Evolutionary conservation across 306 rosid genomes (phyloP).

Genomic region (Prunus mira): DNA sequence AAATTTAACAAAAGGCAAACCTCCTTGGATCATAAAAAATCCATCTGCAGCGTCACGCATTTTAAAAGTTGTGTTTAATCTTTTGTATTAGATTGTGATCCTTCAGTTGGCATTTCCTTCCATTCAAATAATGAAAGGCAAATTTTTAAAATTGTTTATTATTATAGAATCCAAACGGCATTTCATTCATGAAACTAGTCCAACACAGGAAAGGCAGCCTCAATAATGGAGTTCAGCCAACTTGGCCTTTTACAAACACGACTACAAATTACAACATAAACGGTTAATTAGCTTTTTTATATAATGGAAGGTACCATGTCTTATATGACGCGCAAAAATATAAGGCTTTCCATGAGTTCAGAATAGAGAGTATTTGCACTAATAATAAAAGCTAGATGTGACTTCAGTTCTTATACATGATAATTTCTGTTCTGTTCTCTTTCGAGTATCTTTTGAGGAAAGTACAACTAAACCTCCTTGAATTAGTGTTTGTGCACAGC

Average conservation of each 20-base stretch:
- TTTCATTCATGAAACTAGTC: background rate
- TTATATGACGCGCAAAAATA: background rate
- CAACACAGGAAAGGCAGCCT: background rate
- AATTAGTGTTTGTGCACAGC: background rate
- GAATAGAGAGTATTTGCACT: background rate
- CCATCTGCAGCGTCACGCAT: too few relatives aligned
- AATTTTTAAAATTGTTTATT: background rate
- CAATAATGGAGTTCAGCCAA: background rate
- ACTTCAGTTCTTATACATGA: background rate
- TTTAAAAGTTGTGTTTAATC: too few relatives aligned
- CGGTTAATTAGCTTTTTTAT: background rate
- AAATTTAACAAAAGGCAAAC: background rate
- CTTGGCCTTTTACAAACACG: background rate
- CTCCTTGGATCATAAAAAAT: background rate
- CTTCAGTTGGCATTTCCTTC: background rate
- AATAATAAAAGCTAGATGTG: background rate
- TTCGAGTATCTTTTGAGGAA: background rate
- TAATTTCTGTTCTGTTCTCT: background rate
- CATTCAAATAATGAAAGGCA: background rate
- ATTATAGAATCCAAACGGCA: background rate
- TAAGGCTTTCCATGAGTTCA: background rate
- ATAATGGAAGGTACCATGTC: background rate
- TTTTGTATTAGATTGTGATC: background rate
- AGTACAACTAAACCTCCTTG: background rate
- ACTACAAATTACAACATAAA: background rate